Evolutionary conservation across 768 basidiomycete species (phyloP), one percentile per base, ranked within the genome.

Genomic region (Leucosporidium scottii): DNA sequence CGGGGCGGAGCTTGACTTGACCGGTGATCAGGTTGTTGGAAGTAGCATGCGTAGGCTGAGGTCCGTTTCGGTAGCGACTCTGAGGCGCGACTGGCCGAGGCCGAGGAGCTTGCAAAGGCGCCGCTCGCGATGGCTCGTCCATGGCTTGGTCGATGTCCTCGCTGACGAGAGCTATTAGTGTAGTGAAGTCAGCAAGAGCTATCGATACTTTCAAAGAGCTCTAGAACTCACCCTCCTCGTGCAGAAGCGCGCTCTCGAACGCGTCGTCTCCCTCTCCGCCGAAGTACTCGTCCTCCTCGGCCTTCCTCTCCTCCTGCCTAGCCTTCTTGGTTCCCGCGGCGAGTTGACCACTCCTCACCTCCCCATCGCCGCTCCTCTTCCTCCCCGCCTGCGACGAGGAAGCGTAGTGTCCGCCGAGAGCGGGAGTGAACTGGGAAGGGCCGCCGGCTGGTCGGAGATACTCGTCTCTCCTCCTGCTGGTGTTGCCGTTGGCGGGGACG

Each of bases 1-100:
- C 66, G 17, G 63, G 59, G 23, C 50, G 50, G n/a, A 71, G 49
- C 61, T 51, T 65, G 63, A 65, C 44, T 0, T 25, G 7, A 27
- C n/a, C 59, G 25, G 50, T 17, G 50, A 9, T 27, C 50, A 17
- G 7, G 50, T n/a, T 51, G 50, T 27, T 27, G 25, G 50, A 27
- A 8, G 50, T 9, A n/a, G 50, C 21, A 23, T 6, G 8, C 3
- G 21, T n/a, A 27, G 50, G 6, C n/a, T 9, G 50, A 20, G 23
- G 21, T 23, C 15, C 25, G 50, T 51, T 51, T 2, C 50, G 21
- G 21, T 51, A 27, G 50, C 21, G 23, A 27, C 6, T 51, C 25
- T 27, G 50, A 27, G 50, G 25, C 17, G 21, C 50, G 4, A 23
- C 50, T 23, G 23, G 50, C 50, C 7, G 21, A 23, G 50, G 50